phyloP scores from a whole-genome alignment of 768 basidiomycete genomes.

The Podaxis rugospora region DNA sequence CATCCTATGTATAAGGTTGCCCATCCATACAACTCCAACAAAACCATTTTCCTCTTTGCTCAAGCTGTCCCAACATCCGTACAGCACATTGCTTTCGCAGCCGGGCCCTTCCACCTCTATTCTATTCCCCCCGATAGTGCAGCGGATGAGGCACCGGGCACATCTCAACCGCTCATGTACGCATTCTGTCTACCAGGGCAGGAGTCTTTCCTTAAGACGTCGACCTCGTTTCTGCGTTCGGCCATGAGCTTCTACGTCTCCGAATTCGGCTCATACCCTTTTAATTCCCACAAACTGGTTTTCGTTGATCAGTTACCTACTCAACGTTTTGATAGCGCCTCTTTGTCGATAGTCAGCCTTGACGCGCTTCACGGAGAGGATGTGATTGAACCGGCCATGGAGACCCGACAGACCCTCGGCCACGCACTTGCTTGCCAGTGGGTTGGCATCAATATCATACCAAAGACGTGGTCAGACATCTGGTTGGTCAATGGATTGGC shows the following conservation, averaged over 20 bases:
- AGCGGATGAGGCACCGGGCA: constrained; percentile 57
- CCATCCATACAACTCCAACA: constrained; percentile 90
- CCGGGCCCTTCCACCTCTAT: constrained; percentile 86
- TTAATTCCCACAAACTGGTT: constrained; percentile 89
- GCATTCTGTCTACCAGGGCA: constrained; percentile 93
- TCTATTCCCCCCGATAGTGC: constrained; percentile 60
- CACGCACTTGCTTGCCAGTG: constrained; percentile 95
- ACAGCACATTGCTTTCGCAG: constrained; percentile 96
- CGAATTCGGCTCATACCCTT: constrained; percentile 95
- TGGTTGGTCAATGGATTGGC: constrained; percentile 98
- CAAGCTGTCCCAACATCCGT: constrained; percentile 85
- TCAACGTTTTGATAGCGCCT: constrained; percentile 81
- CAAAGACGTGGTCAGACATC: constrained; percentile 87
- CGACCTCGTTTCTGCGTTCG: constrained; percentile 73
- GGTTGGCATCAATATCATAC: constrained; percentile 95
- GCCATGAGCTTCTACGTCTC: constrained; percentile 92
- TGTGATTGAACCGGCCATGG: constrained; percentile 89
- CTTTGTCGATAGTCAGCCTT: constrained; percentile 70
- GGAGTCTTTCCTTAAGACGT: constrained; percentile 62
- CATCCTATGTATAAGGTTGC: constrained; percentile 53
- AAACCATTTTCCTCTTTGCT: constrained; percentile 91
- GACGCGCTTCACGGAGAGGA: constrained; percentile 86
- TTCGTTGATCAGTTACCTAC: constrained; percentile 88
- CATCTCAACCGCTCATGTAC: constrained; percentile 73
- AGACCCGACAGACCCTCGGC: constrained; percentile 79